Evolutionary conservation across 176 grass and related monocot genomes (phyloP).

Genomic region (Oryza officinalis): DNA sequence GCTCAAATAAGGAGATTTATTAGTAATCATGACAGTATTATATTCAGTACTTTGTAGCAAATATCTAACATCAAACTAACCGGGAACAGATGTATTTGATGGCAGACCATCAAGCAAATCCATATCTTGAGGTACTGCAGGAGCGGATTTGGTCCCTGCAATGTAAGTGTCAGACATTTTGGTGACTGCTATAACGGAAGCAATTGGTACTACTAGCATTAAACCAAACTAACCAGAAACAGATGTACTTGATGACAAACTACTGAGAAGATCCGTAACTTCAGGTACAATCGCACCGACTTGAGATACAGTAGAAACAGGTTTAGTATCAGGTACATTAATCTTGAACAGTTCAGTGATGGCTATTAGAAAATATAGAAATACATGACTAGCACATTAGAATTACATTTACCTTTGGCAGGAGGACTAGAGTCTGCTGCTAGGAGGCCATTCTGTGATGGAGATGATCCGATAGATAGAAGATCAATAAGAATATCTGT

Average conservation of each 20-base stretch:
- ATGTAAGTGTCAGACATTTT: constrained; percentile 26
- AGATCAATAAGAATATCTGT: constrained; percentile 93
- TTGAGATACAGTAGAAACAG: constrained; percentile 54
- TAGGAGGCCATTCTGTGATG: constrained; percentile 55
- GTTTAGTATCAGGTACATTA: constrained; percentile 44
- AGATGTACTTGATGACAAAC: constrained; percentile 65
- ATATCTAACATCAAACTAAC: constrained; percentile 51
- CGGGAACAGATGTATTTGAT: constrained; percentile 57
- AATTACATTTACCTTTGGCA: constrained; percentile 47
- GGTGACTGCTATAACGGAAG: constrained; percentile 26
- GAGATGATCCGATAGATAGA: constrained; percentile 84
- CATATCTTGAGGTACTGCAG: constrained; percentile 44
- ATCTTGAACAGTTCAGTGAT: constrained; percentile 26
- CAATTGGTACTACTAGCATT: neutral
- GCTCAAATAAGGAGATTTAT: constrained; percentile 43
- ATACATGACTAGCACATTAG: constrained; percentile 16
- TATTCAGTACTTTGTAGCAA: constrained; percentile 20
- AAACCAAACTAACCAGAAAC: constrained; percentile 54
- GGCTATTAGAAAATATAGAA: constrained; percentile 13
- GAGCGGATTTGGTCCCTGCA: constrained; percentile 48
- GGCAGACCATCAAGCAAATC: constrained; percentile 82
- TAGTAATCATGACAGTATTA: neutral
- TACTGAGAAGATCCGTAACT: constrained; percentile 76
- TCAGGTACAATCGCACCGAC: constrained; percentile 40
- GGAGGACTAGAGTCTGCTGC: constrained; percentile 35